phyloP scores from a whole-genome alignment of 2,329 filamentous ascomycete genomes.

The Ustulina deusta region DNA sequence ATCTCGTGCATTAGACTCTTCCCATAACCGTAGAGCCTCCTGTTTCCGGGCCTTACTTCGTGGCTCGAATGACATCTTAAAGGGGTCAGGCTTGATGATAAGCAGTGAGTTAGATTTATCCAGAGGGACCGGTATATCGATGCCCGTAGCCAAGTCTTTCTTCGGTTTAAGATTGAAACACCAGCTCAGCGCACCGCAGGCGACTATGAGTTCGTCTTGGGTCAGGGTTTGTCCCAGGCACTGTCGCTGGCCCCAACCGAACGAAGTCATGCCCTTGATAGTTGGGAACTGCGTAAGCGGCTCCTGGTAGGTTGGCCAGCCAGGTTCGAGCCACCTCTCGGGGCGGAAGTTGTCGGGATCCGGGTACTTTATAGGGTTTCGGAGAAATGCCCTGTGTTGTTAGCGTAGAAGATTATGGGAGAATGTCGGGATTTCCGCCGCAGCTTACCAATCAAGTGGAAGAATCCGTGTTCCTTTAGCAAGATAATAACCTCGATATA shows the following conservation, averaged over 20 bases:
- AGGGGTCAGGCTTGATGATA: conserved; percentile 69
- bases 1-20: conserved; percentile 50
- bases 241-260: conserved; percentile 65
- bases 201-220: conserved; percentile 62
- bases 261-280: conserved; percentile 65
- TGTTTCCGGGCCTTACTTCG: conserved; percentile 56
- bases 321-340: conserved; percentile 63
- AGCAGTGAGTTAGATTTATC: conserved; percentile 66
- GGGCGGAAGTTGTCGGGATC: conserved; percentile 64
- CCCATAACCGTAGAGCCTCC: conserved; percentile 56
- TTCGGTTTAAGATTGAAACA: conserved; percentile 58
- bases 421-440: not conserved
- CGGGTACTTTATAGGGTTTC: conserved; percentile 63
- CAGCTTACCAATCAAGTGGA: conserved; percentile 55
- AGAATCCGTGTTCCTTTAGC: conserved; percentile 60
- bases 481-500: conserved; percentile 62
- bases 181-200: conserved; percentile 62
- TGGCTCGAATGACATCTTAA: conserved; percentile 66
- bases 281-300: conserved; percentile 64
- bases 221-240: conserved; percentile 54
- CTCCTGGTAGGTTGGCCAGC: conserved; percentile 65
- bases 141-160: conserved; percentile 56
- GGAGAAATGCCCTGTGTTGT: conserved; percentile 61
- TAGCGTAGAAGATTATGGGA: conserved; percentile 2
- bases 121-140: conserved; percentile 57